Evolutionary conservation across 495 filamentous ascomycete species (phyloP).

Genomic region (Aspergillus ellipticus): DNA sequence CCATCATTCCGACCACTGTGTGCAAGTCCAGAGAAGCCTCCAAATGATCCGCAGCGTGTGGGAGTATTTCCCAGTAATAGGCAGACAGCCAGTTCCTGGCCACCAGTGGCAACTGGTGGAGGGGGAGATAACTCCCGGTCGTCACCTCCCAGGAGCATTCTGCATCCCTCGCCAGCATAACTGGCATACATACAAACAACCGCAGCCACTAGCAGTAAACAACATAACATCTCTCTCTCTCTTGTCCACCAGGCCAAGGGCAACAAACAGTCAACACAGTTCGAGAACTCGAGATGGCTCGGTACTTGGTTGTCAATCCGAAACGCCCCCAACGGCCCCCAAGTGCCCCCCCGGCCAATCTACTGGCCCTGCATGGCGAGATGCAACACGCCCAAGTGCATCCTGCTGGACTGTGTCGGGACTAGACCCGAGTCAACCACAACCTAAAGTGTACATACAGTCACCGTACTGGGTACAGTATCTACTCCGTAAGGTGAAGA

Average conservation of each 20-base stretch:
- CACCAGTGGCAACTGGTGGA: background rate
- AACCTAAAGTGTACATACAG: no score
- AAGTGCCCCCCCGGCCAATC: background rate
- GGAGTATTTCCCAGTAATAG: background rate
- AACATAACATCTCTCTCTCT: no score
- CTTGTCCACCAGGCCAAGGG: no score
- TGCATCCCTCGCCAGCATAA: slow-evolving; percentile 19
- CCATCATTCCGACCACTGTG: background rate
- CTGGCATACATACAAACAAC: slow-evolving; percentile 1
- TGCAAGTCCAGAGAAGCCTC: background rate
- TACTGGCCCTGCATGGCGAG: no score
- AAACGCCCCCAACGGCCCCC: background rate
- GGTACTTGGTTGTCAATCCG: background rate
- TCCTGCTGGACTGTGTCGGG: no score
- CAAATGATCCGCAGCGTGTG: background rate
- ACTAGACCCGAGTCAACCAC: no score
- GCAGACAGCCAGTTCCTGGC: background rate
- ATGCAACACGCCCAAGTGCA: no score
- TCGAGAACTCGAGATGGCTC: background rate
- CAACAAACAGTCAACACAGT: no score
- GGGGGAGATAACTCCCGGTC: background rate
- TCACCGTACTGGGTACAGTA: no score
- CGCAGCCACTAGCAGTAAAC: background rate
- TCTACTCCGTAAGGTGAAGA: no score
- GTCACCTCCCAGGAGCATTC: slow-evolving; percentile 11